Conservation (phyloP, 495 filamentous ascomycete genomes). For the Neurospora discreta region DNA sequence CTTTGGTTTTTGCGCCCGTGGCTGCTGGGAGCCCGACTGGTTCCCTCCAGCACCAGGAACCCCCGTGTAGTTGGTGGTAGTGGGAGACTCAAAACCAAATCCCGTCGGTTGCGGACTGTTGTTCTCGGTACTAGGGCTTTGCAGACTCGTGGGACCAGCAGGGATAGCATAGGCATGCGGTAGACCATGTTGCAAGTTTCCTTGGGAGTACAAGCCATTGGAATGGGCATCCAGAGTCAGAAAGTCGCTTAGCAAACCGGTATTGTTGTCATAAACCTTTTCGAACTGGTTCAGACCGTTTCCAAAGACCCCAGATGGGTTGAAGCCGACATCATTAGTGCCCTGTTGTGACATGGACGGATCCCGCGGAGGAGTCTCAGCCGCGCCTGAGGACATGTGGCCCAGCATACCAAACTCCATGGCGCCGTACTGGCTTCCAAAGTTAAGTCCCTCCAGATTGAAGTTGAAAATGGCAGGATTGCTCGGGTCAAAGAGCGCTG, state of each 20-base stretch:
- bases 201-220: conserved; percentile 32
- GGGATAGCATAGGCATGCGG: conserved; percentile 40
- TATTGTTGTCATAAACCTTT: conserved; percentile 29
- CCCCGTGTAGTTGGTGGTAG: conserved; percentile 27
- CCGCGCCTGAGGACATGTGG: conserved; percentile 81
- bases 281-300: conserved; percentile 32
- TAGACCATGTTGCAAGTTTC: conserved; percentile 39
- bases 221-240: conserved; percentile 28
- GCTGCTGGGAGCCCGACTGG: conserved; percentile 16
- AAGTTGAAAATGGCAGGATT: conserved; percentile 90
- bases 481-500: conserved; percentile 69
- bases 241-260: conserved; percentile 27
- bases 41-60: conserved; percentile 11
- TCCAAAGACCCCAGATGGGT: conserved; percentile 30
- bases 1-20: conserved; percentile 24
- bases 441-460: conserved; percentile 85
- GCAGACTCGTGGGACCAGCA: conserved; percentile 35
- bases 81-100: conserved; percentile 35
- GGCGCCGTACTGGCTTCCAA: conserved; percentile 89
- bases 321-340: conserved; percentile 30
- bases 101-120: conserved; percentile 36
- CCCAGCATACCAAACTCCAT: conserved; percentile 90
- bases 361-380: conserved; percentile 65
- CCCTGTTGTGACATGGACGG: conserved; percentile 26
- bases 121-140: conserved; percentile 40